phyloP scores from a whole-genome alignment of 1,284 basidiomycete species.

The Ustilago vetiveriae region DNA sequence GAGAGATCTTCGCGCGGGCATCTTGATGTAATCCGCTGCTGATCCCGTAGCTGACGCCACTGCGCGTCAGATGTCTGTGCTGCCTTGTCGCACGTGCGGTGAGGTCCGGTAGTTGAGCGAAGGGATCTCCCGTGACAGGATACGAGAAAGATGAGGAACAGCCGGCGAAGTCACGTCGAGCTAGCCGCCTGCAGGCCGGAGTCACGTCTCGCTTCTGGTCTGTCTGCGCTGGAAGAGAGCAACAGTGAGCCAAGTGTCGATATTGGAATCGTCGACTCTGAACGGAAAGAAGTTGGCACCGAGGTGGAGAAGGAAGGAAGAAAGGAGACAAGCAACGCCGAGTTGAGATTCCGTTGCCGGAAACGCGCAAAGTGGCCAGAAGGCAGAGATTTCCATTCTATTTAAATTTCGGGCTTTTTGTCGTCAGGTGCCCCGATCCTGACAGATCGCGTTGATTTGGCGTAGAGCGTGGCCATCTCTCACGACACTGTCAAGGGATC shows the following conservation, averaged over 20 bases:
- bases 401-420: constrained; percentile 5
- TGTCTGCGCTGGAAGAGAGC: not conserved
- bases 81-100: too few relatives aligned
- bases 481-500: too few relatives aligned
- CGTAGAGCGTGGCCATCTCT: too few relatives aligned
- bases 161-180: not conserved
- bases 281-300: not conserved
- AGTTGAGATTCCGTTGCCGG: not conserved
- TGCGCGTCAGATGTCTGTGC: too few relatives aligned
- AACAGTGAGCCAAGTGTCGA: not conserved
- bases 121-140: too few relatives aligned
- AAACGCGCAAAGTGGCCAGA: not conserved
- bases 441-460: too few relatives aligned
- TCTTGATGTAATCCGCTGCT: not conserved
- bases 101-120: too few relatives aligned
- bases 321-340: not conserved
- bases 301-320: constrained; percentile 19
- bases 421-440: not conserved
- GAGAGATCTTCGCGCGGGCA: constrained; percentile 37
- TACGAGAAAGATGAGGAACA: not conserved
- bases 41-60: too few relatives aligned
- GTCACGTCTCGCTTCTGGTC: too few relatives aligned
- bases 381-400: not conserved
- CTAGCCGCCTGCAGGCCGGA: too few relatives aligned
- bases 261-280: not conserved